Evolutionary conservation across 169 alveolate genomes (phyloP), one percentile per base, ranked within the genome.

Genomic region (Plasmodium inui): DNA sequence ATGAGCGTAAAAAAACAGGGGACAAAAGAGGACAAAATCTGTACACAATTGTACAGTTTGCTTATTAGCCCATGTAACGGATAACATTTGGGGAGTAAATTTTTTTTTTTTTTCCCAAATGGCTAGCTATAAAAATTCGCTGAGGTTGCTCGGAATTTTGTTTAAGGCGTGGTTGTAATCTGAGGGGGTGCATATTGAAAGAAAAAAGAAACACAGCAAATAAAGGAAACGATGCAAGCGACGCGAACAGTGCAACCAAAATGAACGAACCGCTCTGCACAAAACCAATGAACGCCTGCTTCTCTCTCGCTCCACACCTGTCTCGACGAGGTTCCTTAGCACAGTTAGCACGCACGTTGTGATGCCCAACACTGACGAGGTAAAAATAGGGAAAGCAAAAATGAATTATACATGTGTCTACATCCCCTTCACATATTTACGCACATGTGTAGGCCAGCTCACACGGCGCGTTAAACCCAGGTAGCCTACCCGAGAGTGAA

Each of bases 111-210:
- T 57, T 57, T 57, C 30, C 9, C 14, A 57, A 14, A 57, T 57
- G 30, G 22, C 17, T 14, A 37, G 46, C 41, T 30, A 85, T 74
- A 85, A 73, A 85, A 85, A 85, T 32, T 85, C 85, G n/a, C 80
- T 44, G 28, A 85, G n/a, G 19, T 34, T 85, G 34, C 67, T 85
- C 61, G 93, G 84, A 12, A 85, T 44, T 17, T 85, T 85, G 79
- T 85, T 85, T 53, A 85, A 8, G 39, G 78, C 79, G 28, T 74
- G 74, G 41, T 74, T 85, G 76, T 50, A 85, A 85, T 85, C 93
- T 85, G 55, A 30, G 39, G 53, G 44, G 50, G 41, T 70, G 44
- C 9, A 57, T 19, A 83, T 19, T 19, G 26, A 19, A 67, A 32
- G 79, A 30, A 39, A n/a, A 8, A 83, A 39, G n/a, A 12, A 83